Conservation (phyloP, 1,139 yeast species). For the Kodamaea sp. region DNA sequence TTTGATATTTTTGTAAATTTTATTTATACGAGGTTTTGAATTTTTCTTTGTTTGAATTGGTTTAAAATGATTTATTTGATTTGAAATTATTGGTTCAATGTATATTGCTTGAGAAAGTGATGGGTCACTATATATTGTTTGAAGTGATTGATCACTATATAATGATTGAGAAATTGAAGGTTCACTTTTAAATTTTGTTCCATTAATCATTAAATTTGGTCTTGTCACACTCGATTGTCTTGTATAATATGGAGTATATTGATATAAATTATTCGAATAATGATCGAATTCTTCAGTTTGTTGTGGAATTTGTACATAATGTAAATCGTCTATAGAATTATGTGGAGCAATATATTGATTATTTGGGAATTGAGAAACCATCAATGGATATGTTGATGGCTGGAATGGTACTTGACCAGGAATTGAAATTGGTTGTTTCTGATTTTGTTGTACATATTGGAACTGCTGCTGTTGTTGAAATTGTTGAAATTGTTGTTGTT, state of each 20-base stretch:
- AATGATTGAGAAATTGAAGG: slow-evolving; percentile 2
- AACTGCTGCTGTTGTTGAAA: slow-evolving; percentile 5
- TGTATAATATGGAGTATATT: slow-evolving; percentile 4
- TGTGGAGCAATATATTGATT: too few relatives aligned
- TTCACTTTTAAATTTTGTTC: slow-evolving; percentile 11
- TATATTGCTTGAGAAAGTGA: background rate
- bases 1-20: slow-evolving; percentile 17
- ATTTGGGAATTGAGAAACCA: too few relatives aligned
- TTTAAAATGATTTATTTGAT: slow-evolving; percentile 20
- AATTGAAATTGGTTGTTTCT: background rate
- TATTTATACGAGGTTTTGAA: slow-evolving; percentile 35
- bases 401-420: background rate
- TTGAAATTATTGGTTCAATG: background rate
- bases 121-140: too few relatives aligned
- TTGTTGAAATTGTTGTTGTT: background rate
- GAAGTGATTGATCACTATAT: background rate
- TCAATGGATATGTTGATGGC: background rate
- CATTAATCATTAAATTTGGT: slow-evolving; percentile 5
- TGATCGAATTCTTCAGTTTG: background rate
- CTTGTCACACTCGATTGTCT: slow-evolving; percentile 5
- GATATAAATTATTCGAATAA: slow-evolving; percentile 4
- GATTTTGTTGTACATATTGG: slow-evolving; percentile 4
- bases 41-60: slow-evolving; percentile 38
- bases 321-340: too few relatives aligned
- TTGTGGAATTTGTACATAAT: too few relatives aligned